Percentiles rank a stretch among this genome's conserved stretches.
These are phyloP conservation scores for Podila epigama DNA, from an alignment of 192 early-diverging fungal species.

Conservation along the genomic window DNA sequence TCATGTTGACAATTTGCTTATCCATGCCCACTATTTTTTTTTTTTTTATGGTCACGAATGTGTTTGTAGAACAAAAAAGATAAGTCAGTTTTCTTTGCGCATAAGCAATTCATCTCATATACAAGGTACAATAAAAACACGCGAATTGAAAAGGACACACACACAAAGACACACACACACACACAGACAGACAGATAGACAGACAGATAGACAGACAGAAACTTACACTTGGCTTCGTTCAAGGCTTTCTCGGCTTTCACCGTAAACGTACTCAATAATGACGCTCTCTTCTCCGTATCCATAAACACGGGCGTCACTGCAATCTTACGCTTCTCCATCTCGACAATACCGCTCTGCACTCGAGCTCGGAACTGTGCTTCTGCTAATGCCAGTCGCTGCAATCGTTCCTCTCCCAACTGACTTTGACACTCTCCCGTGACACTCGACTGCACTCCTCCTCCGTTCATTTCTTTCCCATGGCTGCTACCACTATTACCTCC, in stretches of 20 bases:
- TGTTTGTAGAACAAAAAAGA: background rate
- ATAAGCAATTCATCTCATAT: no score
- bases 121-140: no score
- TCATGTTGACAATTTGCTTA: slow-evolving; percentile 38
- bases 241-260: slow-evolving; percentile 29
- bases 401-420: slow-evolving; percentile 20
- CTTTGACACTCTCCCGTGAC: no score
- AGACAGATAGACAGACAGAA: background rate
- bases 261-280: slow-evolving; percentile 16
- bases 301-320: background rate
- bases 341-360: slow-evolving; percentile 23
- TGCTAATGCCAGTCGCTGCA: slow-evolving; percentile 26
- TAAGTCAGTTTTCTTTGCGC: background rate
- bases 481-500: no score
- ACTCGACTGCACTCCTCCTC: no score
- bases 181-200: no score
- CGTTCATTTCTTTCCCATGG: no score
- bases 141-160: slow-evolving; percentile 1
- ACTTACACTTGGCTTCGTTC: slow-evolving; percentile 45
- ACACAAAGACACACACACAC: no score
- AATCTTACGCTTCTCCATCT: slow-evolving; percentile 23
- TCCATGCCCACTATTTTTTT: slow-evolving; percentile 31
- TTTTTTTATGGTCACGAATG: no score
- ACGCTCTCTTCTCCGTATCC: background rate
- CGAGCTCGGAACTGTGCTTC: slow-evolving; percentile 18